Evolutionary conservation across 208 protist species (phyloP).

Genomic region (Vickermania spadyakhi): DNA sequence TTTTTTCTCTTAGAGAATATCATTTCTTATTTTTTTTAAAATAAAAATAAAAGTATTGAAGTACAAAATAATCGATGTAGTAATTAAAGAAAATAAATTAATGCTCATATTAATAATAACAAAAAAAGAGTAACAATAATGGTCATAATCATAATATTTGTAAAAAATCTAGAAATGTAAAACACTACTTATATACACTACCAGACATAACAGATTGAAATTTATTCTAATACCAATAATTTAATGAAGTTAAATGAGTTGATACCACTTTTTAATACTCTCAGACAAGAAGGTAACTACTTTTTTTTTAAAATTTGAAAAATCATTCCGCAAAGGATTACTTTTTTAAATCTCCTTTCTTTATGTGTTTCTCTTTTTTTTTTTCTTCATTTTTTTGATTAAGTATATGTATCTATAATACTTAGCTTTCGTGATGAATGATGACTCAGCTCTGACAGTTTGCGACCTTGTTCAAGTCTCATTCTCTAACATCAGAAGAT

Average conservation of each 20-base stretch:
- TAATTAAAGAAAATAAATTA: slow-evolving; percentile 3
- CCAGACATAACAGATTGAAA: not conserved
- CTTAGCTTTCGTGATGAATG: too few species aligned
- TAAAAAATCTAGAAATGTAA: not conserved
- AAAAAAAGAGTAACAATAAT: slow-evolving; percentile 10
- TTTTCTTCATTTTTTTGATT: slow-evolving; percentile 6
- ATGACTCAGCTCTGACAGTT: too few species aligned
- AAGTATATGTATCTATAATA: not conserved
- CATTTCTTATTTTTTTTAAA: not conserved
- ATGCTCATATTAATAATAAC: not conserved
- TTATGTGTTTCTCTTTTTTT: slow-evolving; percentile 12
- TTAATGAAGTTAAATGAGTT: not conserved
- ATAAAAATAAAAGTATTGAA: not conserved
- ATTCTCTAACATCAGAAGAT: too few species aligned
- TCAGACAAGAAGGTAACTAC: not conserved
- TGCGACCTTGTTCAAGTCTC: too few species aligned
- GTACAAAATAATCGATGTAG: slow-evolving; percentile 4
- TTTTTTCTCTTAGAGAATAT: not conserved
- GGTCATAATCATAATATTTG: not conserved
- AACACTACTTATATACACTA: not conserved
- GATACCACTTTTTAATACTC: not conserved
- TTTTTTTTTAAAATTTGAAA: not conserved
- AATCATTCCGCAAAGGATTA: too few species aligned
- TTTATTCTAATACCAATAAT: slow-evolving; percentile 1
- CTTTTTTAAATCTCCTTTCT: too few species aligned